A percentile compares a stretch with the other conserved stretches of the same genome.
phyloP scores from a whole-genome alignment of 2,329 filamentous ascomycete species.

The Stachybotrys echinatus region DNA sequence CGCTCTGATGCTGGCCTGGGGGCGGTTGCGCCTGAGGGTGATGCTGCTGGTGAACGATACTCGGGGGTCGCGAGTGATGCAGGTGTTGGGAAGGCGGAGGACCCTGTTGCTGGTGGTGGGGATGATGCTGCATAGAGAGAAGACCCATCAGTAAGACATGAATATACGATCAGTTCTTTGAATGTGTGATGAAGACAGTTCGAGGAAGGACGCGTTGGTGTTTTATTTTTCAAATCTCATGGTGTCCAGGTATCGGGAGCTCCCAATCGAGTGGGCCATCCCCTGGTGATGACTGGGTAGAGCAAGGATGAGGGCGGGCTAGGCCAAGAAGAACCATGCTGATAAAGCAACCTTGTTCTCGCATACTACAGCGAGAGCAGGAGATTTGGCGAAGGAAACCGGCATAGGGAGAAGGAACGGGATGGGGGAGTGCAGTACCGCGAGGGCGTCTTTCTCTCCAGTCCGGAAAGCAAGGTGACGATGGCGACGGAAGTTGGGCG shows the following conservation, averaged over 20 bases:
- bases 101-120: constrained; percentile 69
- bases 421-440: constrained; percentile 17
- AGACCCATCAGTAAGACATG: constrained; percentile 51
- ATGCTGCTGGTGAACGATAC: constrained; percentile 70
- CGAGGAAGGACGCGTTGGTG: constrained; percentile 42
- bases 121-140: constrained; percentile 68
- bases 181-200: constrained; percentile 29
- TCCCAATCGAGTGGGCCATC: constrained; percentile 28
- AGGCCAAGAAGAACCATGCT: constrained; percentile 34
- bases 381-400: constrained; percentile 16
- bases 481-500: constrained; percentile 7
- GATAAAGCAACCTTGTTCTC: constrained; percentile 30
- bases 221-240: constrained; percentile 44
- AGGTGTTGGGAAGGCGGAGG: constrained; percentile 61
- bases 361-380: constrained; percentile 19
- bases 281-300: constrained; percentile 43
- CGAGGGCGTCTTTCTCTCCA: no score
- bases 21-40: constrained; percentile 59
- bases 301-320: constrained; percentile 43
- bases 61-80: constrained; percentile 66
- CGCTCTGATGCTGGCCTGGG: constrained; percentile 56
- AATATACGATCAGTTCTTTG: constrained; percentile 30
- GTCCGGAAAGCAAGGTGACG: constrained; percentile 7
- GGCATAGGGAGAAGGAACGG: constrained; percentile 12
- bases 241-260: constrained; percentile 40